Evolutionary conservation across 192 early-diverging fungal species (phyloP).

Genomic region (Entomortierella lignicola): DNA sequence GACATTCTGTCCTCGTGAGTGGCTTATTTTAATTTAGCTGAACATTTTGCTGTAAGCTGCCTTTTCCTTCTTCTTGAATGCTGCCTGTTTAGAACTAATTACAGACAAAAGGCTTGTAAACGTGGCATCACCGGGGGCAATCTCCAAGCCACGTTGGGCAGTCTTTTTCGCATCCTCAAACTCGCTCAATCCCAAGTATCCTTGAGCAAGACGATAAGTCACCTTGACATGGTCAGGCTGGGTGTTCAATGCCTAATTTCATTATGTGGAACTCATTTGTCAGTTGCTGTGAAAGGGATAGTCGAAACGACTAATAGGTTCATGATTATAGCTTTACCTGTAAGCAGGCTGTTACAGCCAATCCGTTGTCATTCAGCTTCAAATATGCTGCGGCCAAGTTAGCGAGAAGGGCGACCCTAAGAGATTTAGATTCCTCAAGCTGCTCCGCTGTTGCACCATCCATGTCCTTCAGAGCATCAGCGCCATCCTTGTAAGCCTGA

Average conservation of each 20-base stretch:
- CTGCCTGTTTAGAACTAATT: conserved; percentile 36
- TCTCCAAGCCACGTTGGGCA: conserved; percentile 43
- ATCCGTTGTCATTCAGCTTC: conserved; percentile 46
- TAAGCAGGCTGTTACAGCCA: conserved; percentile 41
- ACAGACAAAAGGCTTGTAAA: conserved; percentile 42
- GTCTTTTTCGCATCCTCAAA: conserved; percentile 53
- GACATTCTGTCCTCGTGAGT: neutral
- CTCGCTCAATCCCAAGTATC: conserved; percentile 52
- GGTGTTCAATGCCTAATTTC: conserved; percentile 26
- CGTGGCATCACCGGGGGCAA: conserved; percentile 39
- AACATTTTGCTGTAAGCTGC: conserved; percentile 55
- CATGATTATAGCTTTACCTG: neutral
- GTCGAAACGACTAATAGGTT: neutral
- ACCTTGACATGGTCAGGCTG: conserved; percentile 57
- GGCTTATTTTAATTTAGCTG: conserved; percentile 11
- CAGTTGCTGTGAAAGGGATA: neutral
- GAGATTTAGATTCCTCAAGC: conserved; percentile 7
- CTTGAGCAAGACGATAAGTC: conserved; percentile 56
- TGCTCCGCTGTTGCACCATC: conserved; percentile 30
- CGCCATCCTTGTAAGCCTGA: conserved; percentile 48
- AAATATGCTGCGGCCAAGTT: conserved; percentile 53
- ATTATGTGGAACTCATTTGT: neutral
- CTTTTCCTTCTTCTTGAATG: conserved; percentile 52
- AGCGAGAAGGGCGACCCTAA: conserved; percentile 35
- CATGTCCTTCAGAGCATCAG: conserved; percentile 40